Evolutionary conservation across 108 stramenopile species (phyloP).

Genomic region (Nitzschia inconspicua): DNA sequence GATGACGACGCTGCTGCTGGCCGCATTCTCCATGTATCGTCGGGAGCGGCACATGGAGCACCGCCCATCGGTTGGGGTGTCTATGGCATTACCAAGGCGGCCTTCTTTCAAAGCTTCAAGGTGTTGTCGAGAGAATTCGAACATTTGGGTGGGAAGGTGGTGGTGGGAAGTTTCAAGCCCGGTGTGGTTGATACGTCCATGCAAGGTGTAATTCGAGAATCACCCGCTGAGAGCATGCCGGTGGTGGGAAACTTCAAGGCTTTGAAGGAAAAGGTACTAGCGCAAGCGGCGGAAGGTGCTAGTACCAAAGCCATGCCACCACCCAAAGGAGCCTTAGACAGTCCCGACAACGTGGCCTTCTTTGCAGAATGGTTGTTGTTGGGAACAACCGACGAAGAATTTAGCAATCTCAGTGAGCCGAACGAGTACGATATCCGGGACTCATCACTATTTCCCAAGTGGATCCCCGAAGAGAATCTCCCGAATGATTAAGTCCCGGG

Average conservation of each 20-base stretch:
- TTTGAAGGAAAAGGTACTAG: constrained; percentile 21
- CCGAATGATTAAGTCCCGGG: no score
- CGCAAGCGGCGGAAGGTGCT: not conserved
- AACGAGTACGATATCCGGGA: constrained; percentile 27
- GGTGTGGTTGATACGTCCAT: constrained; percentile 75
- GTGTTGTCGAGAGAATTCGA: constrained; percentile 19
- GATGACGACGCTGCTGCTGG: constrained; percentile 27
- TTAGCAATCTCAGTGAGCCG: constrained; percentile 17
- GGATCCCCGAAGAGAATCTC: constrained; percentile 6
- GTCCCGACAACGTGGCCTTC: constrained; percentile 31
- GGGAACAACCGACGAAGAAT: constrained; percentile 30
- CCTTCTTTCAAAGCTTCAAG: constrained; percentile 35
- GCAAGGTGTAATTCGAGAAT: constrained; percentile 59
- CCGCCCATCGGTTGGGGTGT: constrained; percentile 64
- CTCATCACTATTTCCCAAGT: not conserved
- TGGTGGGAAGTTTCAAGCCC: constrained; percentile 34
- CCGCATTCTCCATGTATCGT: constrained; percentile 49
- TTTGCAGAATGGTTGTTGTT: constrained; percentile 29
- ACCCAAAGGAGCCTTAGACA: constrained; percentile 30
- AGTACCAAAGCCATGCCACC: constrained; percentile 17
- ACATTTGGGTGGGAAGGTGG: constrained; percentile 16
- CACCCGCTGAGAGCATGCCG: constrained; percentile 40
- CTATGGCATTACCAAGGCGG: constrained; percentile 66
- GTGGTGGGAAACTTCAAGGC: constrained; percentile 12
- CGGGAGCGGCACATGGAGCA: constrained; percentile 34